Base-by-base conservation (phyloP, 495 filamentous ascomycete species). In the Penicillium psychrofluorescens region DNA sequence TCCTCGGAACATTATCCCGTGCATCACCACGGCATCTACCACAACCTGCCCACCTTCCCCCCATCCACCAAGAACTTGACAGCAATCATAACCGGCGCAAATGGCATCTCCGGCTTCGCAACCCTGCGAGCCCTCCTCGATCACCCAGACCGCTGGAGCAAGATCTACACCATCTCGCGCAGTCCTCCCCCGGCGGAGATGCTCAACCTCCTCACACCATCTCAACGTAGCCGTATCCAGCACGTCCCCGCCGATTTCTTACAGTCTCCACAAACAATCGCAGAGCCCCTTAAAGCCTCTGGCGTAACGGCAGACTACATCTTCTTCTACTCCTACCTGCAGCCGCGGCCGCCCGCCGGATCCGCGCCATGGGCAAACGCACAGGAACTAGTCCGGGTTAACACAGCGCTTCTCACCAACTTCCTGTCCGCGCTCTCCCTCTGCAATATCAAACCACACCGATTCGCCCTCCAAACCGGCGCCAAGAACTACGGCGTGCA, bases 311-410 rank as follows among this genome's bases (percentile, higher is more conserved):
- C 16, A 14, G 72, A 76, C 52, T 66, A 77, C 46, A 58, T 77
- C n/a, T 79, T 76, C 57, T 79, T 76, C 57, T 69, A 63, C 29
- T 61, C 67, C 8, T 79, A 79, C 54, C 51, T 75, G 40, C 74
- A 79, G 47, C 58, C 66, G 0, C 34, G 57, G 15, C 61, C 57
- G 8, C 59, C 64, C n/a, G 44, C 53, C 28, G 59, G 63, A 0
- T 29, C 51, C 74, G 40, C 74, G 77, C 45, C 57, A 64, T 1
- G 33, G 56, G 11, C 61, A 56, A 9, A 73, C 48, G 58, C 58
- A 1, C 59, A 71, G 46, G 64, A 64, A 38, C 57, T 70, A 57
- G 53, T 54, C 13, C 43, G 49, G n/a, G 54, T 66, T 5, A 74
- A 76, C 41, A 30, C 50, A 15, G 43, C 48, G 8, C 53, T 77